Conservation (phyloP, 768 basidiomycete species). For the Pleurotus eryngii region DNA sequence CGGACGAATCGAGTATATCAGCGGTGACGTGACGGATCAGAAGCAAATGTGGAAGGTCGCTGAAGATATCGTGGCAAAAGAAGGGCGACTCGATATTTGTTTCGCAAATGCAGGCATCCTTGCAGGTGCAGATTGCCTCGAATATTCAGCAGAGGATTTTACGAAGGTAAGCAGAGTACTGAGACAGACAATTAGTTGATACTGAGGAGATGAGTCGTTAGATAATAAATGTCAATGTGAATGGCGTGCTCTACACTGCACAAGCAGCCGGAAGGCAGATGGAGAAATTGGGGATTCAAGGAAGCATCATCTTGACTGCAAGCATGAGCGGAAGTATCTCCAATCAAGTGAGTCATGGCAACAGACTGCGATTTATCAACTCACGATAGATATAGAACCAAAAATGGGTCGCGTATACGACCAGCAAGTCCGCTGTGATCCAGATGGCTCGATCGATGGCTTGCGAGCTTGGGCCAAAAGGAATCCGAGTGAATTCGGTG, state of each 20-base stretch:
- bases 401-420: slow-evolving; percentile 71
- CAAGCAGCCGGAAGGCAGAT: slow-evolving; percentile 61
- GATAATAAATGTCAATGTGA: slow-evolving; percentile 62
- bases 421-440: slow-evolving; percentile 73
- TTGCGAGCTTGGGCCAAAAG: slow-evolving; percentile 64
- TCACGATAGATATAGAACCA: slow-evolving; percentile 40
- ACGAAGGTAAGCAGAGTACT: slow-evolving; percentile 37
- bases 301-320: slow-evolving; percentile 58
- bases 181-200: background rate
- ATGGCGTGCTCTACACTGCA: slow-evolving; percentile 55
- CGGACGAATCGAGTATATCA: slow-evolving; percentile 42
- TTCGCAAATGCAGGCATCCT: slow-evolving; percentile 67
- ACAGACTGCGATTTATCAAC: background rate
- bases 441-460: slow-evolving; percentile 79
- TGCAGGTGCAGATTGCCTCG: slow-evolving; percentile 45
- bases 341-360: slow-evolving; percentile 43
- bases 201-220: slow-evolving; percentile 16
- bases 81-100: slow-evolving; percentile 62
- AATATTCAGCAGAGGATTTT: slow-evolving; percentile 55
- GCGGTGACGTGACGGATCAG: slow-evolving; percentile 58
- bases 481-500: slow-evolving; percentile 68
- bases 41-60: slow-evolving; percentile 39
- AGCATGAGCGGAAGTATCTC: slow-evolving; percentile 65
- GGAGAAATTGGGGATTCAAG: slow-evolving; percentile 41
- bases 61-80: slow-evolving; percentile 52